phyloP scores from a whole-genome alignment of 257 asterid species.

The Solanum chilense region DNA sequence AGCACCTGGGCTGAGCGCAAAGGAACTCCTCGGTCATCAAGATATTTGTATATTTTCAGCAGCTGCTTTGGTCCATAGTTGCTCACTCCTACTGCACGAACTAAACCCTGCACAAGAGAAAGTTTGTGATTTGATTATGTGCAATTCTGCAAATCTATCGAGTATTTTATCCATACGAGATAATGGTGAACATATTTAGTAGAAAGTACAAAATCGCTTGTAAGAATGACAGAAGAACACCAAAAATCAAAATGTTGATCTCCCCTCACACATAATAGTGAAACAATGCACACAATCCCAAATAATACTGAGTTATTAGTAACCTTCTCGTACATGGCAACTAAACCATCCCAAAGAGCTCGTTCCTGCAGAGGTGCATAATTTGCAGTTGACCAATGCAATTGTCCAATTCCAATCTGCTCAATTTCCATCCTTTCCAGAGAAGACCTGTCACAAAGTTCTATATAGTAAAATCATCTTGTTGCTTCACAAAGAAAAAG shows the following conservation, averaged over 20 bases:
- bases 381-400: slow-evolving; percentile 98
- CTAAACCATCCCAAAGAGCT: slow-evolving; percentile 99
- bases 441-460: slow-evolving; percentile 48
- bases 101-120: slow-evolving; percentile 52
- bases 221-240: too few species aligned
- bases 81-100: slow-evolving; percentile 92
- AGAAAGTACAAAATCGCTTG: neutral
- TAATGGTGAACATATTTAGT: neutral
- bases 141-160: neutral
- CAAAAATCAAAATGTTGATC: too few species aligned
- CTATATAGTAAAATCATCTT: neutral
- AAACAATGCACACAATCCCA: neutral
- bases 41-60: slow-evolving; percentile 65
- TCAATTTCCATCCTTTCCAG: slow-evolving; percentile 64
- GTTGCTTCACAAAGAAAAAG: neutral
- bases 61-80: slow-evolving; percentile 95
- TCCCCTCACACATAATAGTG: too few species aligned
- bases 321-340: slow-evolving; percentile 99
- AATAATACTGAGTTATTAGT: neutral
- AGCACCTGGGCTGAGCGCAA: slow-evolving; percentile 84
- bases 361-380: slow-evolving; percentile 90
- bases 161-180: neutral
- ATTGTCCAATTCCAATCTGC: slow-evolving; percentile 86
- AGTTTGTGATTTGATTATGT: neutral
- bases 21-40: slow-evolving; percentile 73